Conservation (phyloP, 2,329 filamentous ascomycete genomes). For the Pestalotiopsis sp. region DNA sequence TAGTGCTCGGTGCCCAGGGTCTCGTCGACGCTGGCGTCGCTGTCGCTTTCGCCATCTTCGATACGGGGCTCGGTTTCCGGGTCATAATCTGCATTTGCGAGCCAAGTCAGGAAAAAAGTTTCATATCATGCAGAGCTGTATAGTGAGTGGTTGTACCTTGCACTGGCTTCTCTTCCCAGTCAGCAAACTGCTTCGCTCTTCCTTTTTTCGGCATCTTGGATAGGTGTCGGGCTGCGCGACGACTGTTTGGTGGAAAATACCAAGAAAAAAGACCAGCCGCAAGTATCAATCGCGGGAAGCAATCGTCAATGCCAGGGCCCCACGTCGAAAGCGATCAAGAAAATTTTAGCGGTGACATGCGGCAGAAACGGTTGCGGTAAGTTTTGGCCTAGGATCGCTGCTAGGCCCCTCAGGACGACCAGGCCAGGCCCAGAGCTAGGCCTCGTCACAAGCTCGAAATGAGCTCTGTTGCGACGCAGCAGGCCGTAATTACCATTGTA, state of each 20-base stretch:
- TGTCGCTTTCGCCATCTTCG: constrained; percentile 57
- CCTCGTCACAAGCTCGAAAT: neutral
- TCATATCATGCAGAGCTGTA: neutral
- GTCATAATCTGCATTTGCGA: constrained; percentile 67
- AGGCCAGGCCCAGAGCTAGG: neutral
- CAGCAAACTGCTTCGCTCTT: constrained; percentile 62
- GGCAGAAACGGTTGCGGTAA: constrained; percentile 42
- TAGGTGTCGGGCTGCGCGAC: constrained; percentile 19
- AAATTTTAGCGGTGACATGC: constrained; percentile 54
- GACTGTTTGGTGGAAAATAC: neutral
- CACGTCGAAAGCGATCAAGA: constrained; percentile 24
- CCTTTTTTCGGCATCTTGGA: constrained; percentile 56
- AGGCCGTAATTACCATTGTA: neutral
- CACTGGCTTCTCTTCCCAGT: constrained; percentile 61
- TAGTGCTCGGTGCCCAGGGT: constrained; percentile 67
- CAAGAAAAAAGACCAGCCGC: neutral
- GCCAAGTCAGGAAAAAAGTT: neutral
- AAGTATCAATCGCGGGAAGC: neutral
- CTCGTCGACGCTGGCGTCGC: constrained; percentile 53
- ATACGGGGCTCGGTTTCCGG: constrained; percentile 68
- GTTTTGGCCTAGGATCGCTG: neutral
- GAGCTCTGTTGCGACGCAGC: neutral
- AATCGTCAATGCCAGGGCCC: neutral
- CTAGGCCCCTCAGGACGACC: too few relatives aligned
- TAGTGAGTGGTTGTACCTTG: constrained; percentile 52